Evolutionary conservation across 345 rosid species (phyloP), one percentile per base, ranked within the genome.

Genomic region (Firmiana major): DNA sequence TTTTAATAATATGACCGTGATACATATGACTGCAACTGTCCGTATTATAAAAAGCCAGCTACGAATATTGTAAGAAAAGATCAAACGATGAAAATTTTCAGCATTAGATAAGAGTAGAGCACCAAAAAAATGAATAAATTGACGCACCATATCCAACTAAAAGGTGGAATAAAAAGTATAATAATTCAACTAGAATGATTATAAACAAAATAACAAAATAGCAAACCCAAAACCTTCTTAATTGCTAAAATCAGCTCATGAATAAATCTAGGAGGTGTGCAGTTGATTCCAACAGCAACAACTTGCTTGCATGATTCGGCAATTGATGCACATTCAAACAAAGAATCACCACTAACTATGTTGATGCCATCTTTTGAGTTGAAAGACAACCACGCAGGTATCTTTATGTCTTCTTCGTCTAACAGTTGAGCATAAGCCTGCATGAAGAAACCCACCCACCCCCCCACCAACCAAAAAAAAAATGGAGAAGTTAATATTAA

Each of bases 221-320:
- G 5, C 36, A 83, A 28, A 57, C 6, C 5, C 19, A n/a, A 63
- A 43, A 90, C 94, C 94, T 87, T 88, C 77, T 83, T 83, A 9
- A 86, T 82, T 17, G 88, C 85, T 71, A 67, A 43, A 65, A 92
- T 88, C 69, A 89, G 84, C 7, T 77, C 91, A 75, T 87, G 86
- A n/a, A 89, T 92, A 81, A 86, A 90, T 78, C 94, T 87, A 79
- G 97, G 94, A 67, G 94, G 94, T 1, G 97, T 89, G 86, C 97
- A 92, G 83, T 92, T 92, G 81, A 92, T 90, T 78, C 97, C 97
- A 42, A 92, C 90, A 13, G 94, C 89, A 78, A 88, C 88, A 31
- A 90, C 94, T 81, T 79, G 84, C 75, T 84, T 85, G 85, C 91
- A 90, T 38, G 86, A 73, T 73, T 92, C 92, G 48, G 92, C 92